These are phyloP conservation scores for Epichloe scottii DNA, from an alignment of 2,329 filamentous ascomycete genomes.

Conservation along the genomic window DNA sequence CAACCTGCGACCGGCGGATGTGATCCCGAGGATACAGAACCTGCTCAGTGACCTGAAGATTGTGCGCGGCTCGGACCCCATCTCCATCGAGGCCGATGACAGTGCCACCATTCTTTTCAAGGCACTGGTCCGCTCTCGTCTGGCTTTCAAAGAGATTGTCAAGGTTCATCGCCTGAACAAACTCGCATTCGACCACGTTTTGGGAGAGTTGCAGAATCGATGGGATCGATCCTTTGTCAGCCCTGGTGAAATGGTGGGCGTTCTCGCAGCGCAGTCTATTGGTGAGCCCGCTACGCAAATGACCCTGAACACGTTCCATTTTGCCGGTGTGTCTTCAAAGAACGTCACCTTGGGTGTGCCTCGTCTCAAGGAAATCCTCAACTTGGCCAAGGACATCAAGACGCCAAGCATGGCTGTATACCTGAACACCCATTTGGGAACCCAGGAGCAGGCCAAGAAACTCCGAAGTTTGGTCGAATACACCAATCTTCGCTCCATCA, in stretches of 20 bases:
- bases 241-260: constrained; percentile 97
- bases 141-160: constrained; percentile 89
- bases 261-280: constrained; percentile 93
- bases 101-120: constrained; percentile 90
- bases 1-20: constrained; percentile 78
- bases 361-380: constrained; percentile 98
- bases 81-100: constrained; percentile 75
- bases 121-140: constrained; percentile 72
- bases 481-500: constrained; percentile 84
- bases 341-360: constrained; percentile 98
- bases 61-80: constrained; percentile 70
- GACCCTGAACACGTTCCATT: constrained; percentile 99
- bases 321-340: constrained; percentile 98
- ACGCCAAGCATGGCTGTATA: constrained; percentile 95
- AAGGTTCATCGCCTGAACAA: constrained; percentile 77
- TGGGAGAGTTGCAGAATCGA: constrained; percentile 80
- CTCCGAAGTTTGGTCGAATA: constrained; percentile 87
- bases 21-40: constrained; percentile 65
- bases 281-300: constrained; percentile 98
- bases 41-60: constrained; percentile 69
- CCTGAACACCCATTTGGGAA: constrained; percentile 49
- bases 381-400: constrained; percentile 96
- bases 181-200: constrained; percentile 80
- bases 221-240: constrained; percentile 78
- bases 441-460: constrained; percentile 70